Conservation (phyloP, 2,329 filamentous ascomycete species). For the Aspergillus ibericus region DNA sequence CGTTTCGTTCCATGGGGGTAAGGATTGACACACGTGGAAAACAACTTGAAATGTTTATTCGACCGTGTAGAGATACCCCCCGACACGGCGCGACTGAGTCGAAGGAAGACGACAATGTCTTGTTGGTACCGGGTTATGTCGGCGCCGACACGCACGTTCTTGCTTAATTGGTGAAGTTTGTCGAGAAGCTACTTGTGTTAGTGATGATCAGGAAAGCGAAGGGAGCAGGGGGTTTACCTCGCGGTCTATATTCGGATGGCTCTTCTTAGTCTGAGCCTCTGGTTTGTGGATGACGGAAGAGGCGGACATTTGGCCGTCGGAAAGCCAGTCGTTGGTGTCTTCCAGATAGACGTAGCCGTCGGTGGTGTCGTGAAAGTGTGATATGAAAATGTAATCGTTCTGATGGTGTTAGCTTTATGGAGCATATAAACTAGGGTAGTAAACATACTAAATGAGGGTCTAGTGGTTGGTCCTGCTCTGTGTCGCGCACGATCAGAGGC, state of each 20-base stretch:
- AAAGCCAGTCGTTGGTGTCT: constrained; percentile 50
- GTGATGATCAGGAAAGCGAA: background rate
- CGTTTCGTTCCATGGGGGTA: no score
- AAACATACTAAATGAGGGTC: constrained; percentile 44
- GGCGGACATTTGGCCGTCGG: constrained; percentile 35
- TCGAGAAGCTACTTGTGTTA: constrained; percentile 48
- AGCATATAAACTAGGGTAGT: background rate
- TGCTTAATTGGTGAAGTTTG: constrained; percentile 59
- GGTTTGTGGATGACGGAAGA: constrained; percentile 40
- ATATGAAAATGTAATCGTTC: constrained; percentile 85
- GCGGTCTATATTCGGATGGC: constrained; percentile 21
- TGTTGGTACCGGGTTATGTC: constrained; percentile 82
- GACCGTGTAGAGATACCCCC: constrained; percentile 75
- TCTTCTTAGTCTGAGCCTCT: constrained; percentile 18
- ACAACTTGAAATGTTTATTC: constrained; percentile 71
- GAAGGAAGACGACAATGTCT: constrained; percentile 83
- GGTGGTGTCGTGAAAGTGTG: constrained; percentile 73
- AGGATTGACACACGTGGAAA: constrained; percentile 55
- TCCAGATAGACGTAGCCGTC: constrained; percentile 77
- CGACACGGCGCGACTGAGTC: constrained; percentile 80
- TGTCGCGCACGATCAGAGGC: constrained; percentile 59
- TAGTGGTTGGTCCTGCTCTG: constrained; percentile 33
- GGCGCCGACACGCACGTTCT: constrained; percentile 64
- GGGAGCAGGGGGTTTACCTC: constrained; percentile 18
- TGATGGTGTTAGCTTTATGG: constrained; percentile 17